Evolutionary conservation across 1,284 basidiomycete genomes (phyloP).

Genomic region (Meripilus lineatus): DNA sequence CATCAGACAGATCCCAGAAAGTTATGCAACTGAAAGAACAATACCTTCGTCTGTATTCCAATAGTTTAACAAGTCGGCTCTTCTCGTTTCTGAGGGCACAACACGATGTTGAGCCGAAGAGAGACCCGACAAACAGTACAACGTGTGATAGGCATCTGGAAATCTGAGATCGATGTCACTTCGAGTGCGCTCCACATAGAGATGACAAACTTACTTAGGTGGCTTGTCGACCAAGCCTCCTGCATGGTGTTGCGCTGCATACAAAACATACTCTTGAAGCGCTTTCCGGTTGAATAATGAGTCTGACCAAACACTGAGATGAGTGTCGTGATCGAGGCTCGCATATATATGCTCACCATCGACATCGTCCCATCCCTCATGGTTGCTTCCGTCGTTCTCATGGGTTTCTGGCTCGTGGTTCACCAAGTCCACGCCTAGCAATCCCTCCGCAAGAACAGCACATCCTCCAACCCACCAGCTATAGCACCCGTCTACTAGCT

Average conservation of each 20-base stretch:
- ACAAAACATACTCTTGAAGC: constrained; percentile 85
- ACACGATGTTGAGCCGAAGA: constrained; percentile 82
- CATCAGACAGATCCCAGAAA: too few relatives aligned
- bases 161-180: constrained; percentile 7
- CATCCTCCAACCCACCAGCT: constrained; percentile 97
- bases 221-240: constrained; percentile 96
- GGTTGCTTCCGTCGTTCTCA: constrained; percentile 24
- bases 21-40: background rate
- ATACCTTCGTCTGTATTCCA: constrained; percentile 41
- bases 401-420: constrained; percentile 15
- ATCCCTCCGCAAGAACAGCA: constrained; percentile 76
- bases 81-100: constrained; percentile 40
- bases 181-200: background rate
- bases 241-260: constrained; percentile 78
- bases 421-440: constrained; percentile 26
- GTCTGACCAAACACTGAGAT: constrained; percentile 33
- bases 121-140: constrained; percentile 88
- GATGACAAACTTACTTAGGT: constrained; percentile 60
- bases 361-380: constrained; percentile 56
- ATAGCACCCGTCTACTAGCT: constrained; percentile 98
- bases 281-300: constrained; percentile 56
- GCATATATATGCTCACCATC: constrained; percentile 44
- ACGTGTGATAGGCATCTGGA: constrained; percentile 87
- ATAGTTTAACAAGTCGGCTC: constrained; percentile 34
- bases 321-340: background rate